phyloP scores from a whole-genome alignment of 179 eudicot species.

The Pouteria campechiana region DNA sequence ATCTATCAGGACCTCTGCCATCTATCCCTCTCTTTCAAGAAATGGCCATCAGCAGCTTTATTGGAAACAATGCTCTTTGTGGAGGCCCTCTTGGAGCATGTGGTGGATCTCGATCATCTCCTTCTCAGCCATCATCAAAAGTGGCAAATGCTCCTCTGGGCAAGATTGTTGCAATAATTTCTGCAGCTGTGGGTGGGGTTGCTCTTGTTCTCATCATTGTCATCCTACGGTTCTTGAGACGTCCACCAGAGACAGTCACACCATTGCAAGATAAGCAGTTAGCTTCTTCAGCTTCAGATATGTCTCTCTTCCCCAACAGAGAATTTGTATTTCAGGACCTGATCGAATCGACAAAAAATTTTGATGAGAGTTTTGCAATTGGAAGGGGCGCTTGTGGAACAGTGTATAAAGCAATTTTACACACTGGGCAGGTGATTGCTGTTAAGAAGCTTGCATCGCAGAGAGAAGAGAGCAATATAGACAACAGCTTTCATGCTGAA shows the following conservation, averaged over 20 bases:
- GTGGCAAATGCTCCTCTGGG: slow-evolving; percentile 10
- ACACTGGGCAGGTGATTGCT: slow-evolving; percentile 42
- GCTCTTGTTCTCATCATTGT: slow-evolving; percentile 30
- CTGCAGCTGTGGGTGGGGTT: slow-evolving; percentile 25
- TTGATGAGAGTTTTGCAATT: slow-evolving; percentile 21
- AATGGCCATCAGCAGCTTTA: slow-evolving; percentile 13
- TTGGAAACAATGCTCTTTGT: slow-evolving; percentile 24
- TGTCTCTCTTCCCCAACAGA: slow-evolving; percentile 25
- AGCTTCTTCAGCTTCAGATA: slow-evolving; percentile 17
- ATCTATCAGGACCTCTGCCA: slow-evolving; percentile 31
- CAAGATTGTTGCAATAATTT: slow-evolving; percentile 22
- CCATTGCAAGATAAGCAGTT: slow-evolving; percentile 17
- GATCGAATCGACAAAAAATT: slow-evolving; percentile 20
- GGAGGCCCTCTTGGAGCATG: slow-evolving; percentile 26
- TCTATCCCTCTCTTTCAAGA: slow-evolving; percentile 14
- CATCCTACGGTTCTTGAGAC: slow-evolving; percentile 20
- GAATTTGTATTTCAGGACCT: slow-evolving; percentile 30
- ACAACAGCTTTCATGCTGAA: slow-evolving; percentile 77
- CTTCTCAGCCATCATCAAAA: slow-evolving; percentile 1
- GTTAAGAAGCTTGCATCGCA: slow-evolving; percentile 84
- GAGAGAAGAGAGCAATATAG: slow-evolving; percentile 66
- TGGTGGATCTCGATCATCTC: slow-evolving; percentile 3
- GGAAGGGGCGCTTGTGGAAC: slow-evolving; percentile 38
- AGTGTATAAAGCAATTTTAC: slow-evolving; percentile 24
- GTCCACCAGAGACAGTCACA: slow-evolving; percentile 16